These are phyloP conservation scores for Fusarium acutatum DNA, from an alignment of 2,329 filamentous ascomycete genomes.

Conservation along the genomic window DNA sequence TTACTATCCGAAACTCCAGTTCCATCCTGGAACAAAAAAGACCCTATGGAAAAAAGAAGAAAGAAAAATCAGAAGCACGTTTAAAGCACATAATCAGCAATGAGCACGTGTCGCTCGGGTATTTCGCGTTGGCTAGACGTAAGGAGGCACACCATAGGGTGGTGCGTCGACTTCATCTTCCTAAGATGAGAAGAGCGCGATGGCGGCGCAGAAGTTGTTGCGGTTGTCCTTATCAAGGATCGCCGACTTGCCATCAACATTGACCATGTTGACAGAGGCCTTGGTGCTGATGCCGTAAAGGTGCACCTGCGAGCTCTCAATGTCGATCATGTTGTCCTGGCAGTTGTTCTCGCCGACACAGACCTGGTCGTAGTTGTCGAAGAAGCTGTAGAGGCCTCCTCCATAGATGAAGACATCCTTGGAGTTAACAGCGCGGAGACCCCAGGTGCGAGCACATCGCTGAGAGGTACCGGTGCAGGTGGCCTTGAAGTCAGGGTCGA, in stretches of 20 bases:
- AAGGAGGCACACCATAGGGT: slow-evolving; percentile 1
- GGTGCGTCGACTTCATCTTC: neutral
- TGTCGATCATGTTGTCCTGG: slow-evolving; percentile 79
- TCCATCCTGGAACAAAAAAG: slow-evolving; percentile 26
- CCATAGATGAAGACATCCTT: slow-evolving; percentile 75
- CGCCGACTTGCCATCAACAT: slow-evolving; percentile 62
- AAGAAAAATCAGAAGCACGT: slow-evolving; percentile 23
- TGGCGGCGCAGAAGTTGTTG: slow-evolving; percentile 70
- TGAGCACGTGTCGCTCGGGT: slow-evolving; percentile 5
- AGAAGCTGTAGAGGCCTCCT: slow-evolving; percentile 82
- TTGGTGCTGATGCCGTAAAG: slow-evolving; percentile 79
- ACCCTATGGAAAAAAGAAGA: slow-evolving; percentile 20
- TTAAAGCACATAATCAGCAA: neutral
- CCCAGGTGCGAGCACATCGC: slow-evolving; percentile 79
- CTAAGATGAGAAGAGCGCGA: slow-evolving; percentile 52
- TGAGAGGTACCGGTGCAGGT: slow-evolving; percentile 58
- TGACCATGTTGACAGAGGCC: slow-evolving; percentile 78
- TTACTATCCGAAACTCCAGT: slow-evolving; percentile 36
- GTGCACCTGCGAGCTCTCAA: slow-evolving; percentile 73
- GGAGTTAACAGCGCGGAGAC: slow-evolving; percentile 74
- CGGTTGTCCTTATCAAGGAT: slow-evolving; percentile 69
- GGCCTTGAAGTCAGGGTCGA: slow-evolving; percentile 72
- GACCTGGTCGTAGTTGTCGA: slow-evolving; percentile 79
- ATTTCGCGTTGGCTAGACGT: slow-evolving; percentile 6
- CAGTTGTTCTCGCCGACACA: slow-evolving; percentile 75